Conservation (phyloP, 805 yeast species). For the Metschnikowia drakensbergensis region DNA sequence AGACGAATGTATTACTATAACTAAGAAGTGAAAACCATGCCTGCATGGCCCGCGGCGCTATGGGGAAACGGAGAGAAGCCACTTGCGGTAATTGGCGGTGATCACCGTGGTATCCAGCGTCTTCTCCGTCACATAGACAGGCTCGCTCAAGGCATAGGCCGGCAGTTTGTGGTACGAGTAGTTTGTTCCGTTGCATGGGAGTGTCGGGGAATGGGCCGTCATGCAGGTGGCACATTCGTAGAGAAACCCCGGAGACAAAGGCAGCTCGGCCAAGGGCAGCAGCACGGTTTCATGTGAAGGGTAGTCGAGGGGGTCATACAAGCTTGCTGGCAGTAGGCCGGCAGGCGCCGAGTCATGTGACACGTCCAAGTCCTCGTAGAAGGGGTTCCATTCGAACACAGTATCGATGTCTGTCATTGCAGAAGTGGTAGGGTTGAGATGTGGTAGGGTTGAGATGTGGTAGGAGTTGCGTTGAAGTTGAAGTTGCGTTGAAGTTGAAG, state of each 20-base stretch:
- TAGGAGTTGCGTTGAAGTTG: too few species aligned
- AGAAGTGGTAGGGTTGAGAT: too few species aligned
- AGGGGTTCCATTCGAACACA: slow-evolving; percentile 20
- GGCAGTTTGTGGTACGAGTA: slow-evolving; percentile 8
- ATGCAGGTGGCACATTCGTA: slow-evolving; percentile 20
- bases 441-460: too few species aligned
- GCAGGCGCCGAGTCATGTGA: background rate
- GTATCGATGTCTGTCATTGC: background rate
- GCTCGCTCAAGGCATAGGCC: slow-evolving; percentile 7
- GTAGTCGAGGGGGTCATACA: slow-evolving; percentile 4
- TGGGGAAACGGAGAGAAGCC: slow-evolving; percentile 21
- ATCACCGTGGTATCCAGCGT: slow-evolving; percentile 12
- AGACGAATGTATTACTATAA: background rate
- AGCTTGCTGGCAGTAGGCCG: background rate
- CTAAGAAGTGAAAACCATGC: background rate
- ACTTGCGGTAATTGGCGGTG: slow-evolving; percentile 21
- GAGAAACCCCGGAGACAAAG: slow-evolving; percentile 6
- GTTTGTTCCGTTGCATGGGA: slow-evolving; percentile 13
- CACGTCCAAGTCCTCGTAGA: slow-evolving; percentile 11
- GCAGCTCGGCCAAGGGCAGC: background rate
- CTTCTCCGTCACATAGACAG: slow-evolving; percentile 12
- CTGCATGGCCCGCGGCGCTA: slow-evolving; percentile 1
- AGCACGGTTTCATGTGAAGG: background rate
- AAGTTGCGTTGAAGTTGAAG: too few species aligned
- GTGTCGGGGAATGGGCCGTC: slow-evolving; percentile 14